These are phyloP conservation scores for Termitomyces sp. DNA, from an alignment of 768 basidiomycete species.

Conservation along the genomic window DNA sequence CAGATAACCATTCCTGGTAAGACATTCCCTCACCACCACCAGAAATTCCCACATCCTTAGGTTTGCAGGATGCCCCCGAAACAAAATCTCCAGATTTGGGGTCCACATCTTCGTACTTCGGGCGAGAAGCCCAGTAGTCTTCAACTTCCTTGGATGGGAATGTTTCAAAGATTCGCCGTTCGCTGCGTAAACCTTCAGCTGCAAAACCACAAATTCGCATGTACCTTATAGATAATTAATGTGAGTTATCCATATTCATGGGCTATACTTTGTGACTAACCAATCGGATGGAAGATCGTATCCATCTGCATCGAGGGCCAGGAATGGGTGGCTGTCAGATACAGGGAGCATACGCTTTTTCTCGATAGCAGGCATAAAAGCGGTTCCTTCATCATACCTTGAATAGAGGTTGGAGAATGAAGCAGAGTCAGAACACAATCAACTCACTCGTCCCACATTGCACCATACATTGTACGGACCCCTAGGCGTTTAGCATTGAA, in stretches of 20 bases:
- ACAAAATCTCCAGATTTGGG: conserved; percentile 24
- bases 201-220: conserved; percentile 76
- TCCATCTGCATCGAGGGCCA: conserved; percentile 77
- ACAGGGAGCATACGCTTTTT: conserved; percentile 55
- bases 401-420: conserved; percentile 1
- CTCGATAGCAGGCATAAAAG: conserved; percentile 68
- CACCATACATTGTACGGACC: conserved; percentile 66
- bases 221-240: conserved; percentile 40
- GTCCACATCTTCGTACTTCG: conserved; percentile 47
- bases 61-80: conserved; percentile 19
- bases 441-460: conserved; percentile 84
- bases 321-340: conserved; percentile 51
- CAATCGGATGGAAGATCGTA: conserved; percentile 77
- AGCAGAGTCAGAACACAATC: conserved; percentile 6
- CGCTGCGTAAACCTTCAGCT: conserved; percentile 60
- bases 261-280: conserved; percentile 33
- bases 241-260: background rate
- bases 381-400: conserved; percentile 84
- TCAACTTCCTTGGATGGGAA: conserved; percentile 69
- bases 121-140: conserved; percentile 68
- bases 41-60: conserved; percentile 4
- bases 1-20: conserved; percentile 45
- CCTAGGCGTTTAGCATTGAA: conserved; percentile 61
- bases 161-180: conserved; percentile 55
- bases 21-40: conserved; percentile 21